These are phyloP conservation scores for Murraya paniculata DNA, from an alignment of 345 rosid species.

Conservation along the genomic window DNA sequence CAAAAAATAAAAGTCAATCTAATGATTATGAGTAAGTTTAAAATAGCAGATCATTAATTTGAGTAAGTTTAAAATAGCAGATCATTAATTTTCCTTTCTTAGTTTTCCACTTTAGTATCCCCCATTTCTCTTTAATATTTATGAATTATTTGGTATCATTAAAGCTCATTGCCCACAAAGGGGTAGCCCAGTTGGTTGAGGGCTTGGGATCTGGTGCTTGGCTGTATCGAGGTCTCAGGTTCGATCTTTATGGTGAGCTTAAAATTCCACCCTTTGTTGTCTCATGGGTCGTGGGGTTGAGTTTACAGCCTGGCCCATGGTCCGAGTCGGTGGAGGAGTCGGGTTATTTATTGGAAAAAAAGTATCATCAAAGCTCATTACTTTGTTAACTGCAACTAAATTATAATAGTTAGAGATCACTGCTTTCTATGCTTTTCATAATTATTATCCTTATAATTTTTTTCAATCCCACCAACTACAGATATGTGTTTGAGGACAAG, in stretches of 20 bases:
- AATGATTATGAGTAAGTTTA: constrained; percentile 77
- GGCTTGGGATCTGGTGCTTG: too few relatives aligned
- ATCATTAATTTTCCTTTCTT: neutral
- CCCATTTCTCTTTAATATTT: neutral
- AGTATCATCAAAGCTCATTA: neutral
- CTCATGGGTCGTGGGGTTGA: too few relatives aligned
- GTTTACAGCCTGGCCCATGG: too few relatives aligned
- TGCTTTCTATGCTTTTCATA: neutral
- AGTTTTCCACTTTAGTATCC: neutral
- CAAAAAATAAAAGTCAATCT: constrained; percentile 71
- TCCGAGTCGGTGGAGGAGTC: too few relatives aligned
- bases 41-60: neutral
- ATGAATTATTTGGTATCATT: neutral
- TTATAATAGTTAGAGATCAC: neutral
- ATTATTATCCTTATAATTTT: neutral
- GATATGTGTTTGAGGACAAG: constrained; percentile 96
- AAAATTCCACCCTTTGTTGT: too few relatives aligned
- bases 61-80: constrained; percentile 46
- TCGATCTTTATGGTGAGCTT: too few relatives aligned
- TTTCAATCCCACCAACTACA: constrained; percentile 19
- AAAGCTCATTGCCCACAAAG: too few relatives aligned
- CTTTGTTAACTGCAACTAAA: neutral
- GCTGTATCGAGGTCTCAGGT: too few relatives aligned
- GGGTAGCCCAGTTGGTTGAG: too few relatives aligned
- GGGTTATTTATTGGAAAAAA: too few relatives aligned